A percentile compares a stretch with the other conserved stretches of the same genome.
These are phyloP conservation scores for Didymella sp. DNA, from an alignment of 2,329 filamentous ascomycete genomes.

Conservation along the genomic window DNA sequence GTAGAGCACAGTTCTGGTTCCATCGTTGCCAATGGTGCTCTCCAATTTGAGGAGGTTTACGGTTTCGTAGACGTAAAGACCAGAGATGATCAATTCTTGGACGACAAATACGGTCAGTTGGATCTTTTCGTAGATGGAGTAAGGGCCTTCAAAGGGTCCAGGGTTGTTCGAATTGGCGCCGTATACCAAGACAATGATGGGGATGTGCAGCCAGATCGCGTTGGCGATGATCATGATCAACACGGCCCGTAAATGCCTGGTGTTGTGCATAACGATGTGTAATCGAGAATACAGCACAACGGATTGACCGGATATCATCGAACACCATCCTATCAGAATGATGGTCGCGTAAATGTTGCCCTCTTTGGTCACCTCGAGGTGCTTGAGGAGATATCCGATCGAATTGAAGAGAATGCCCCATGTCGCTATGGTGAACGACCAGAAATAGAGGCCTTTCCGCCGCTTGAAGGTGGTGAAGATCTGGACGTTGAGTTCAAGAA, in stretches of 20 bases:
- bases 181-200: constrained; percentile 61
- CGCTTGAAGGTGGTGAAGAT: constrained; percentile 56
- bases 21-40: constrained; percentile 23
- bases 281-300: constrained; percentile 67
- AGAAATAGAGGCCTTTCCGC: constrained; percentile 57
- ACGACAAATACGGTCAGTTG: constrained; percentile 50
- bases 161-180: constrained; percentile 53
- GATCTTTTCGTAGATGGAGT: constrained; percentile 52
- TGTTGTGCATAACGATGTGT: constrained; percentile 63
- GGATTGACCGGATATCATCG: constrained; percentile 67
- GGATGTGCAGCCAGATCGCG: constrained; percentile 60
- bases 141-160: constrained; percentile 35
- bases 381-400: constrained; percentile 53
- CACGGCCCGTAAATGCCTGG: constrained; percentile 55
- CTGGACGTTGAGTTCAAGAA: constrained; percentile 54
- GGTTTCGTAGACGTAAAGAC: constrained; percentile 61
- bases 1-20: constrained; percentile 21
- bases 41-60: constrained; percentile 26
- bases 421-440: constrained; percentile 54
- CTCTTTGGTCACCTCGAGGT: constrained; percentile 44
- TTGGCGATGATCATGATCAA: constrained; percentile 64
- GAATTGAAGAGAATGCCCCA: constrained; percentile 55
- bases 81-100: constrained; percentile 48
- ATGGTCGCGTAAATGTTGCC: constrained; percentile 46
- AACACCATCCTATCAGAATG: constrained; percentile 63